Conservation (phyloP, 2,329 filamentous ascomycete genomes). For the Orbilia blumenaviensis region DNA sequence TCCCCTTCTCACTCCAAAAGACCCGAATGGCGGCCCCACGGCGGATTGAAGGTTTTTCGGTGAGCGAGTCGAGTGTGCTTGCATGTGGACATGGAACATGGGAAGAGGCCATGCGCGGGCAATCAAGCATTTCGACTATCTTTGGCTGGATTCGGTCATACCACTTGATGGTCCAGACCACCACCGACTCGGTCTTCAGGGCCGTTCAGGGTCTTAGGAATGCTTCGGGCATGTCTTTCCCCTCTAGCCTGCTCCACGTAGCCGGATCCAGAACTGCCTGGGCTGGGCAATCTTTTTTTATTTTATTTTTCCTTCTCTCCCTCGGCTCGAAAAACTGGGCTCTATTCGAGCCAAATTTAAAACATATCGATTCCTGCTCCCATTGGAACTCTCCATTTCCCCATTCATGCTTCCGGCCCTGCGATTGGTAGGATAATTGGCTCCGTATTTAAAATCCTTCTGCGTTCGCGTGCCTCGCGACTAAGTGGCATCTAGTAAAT, state of each 20-base stretch:
- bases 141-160: conserved; percentile 30
- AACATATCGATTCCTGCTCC: background rate
- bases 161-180: conserved; percentile 17
- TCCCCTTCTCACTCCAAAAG: conserved; percentile 6
- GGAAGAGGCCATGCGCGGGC: conserved; percentile 27
- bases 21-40: background rate
- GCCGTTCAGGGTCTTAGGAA: conserved; percentile 47
- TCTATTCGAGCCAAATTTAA: background rate
- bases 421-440: background rate
- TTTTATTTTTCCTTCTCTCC: background rate
- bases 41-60: conserved; percentile 8
- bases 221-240: conserved; percentile 43
- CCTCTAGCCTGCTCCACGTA: conserved; percentile 25
- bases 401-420: background rate
- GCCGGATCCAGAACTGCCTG: conserved; percentile 25
- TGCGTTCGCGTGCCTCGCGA: background rate
- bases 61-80: conserved; percentile 16
- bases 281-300: conserved; percentile 9
- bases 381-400: background rate
- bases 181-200: conserved; percentile 22
- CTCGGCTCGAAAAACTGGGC: background rate
- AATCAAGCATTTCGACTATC: conserved; percentile 17
- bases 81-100: conserved; percentile 39
- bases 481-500: background rate
- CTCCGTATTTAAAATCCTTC: background rate